Evolutionary conservation across 2,329 filamentous ascomycete species (phyloP), one percentile per base, ranked within the genome.

Genomic region (Pyrenophora tritici-repentis): DNA sequence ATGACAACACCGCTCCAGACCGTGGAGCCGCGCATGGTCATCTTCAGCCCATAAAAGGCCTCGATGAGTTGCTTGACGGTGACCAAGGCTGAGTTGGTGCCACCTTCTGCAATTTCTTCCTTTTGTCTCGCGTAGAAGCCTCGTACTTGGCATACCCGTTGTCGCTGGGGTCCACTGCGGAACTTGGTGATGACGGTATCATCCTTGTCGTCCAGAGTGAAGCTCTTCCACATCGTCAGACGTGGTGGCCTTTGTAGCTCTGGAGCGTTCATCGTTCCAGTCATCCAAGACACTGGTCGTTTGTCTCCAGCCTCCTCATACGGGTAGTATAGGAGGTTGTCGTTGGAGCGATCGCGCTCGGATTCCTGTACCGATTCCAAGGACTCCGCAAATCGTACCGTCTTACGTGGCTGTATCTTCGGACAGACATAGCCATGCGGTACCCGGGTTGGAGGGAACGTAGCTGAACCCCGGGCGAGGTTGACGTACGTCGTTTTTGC

Each of bases 221-320:
- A 18, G 24, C 18, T 40, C 37, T 24, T 40, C 37, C 37, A 40
- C 37, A 26, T 29, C 26, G 26, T 40, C 7, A 9, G 13, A 26
- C 37, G 18, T 12, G 8, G 20, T 24, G 37, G 18, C 14, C 16
- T 22, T 18, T 26, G 37, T 9, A 40, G 37, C 14, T 13, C 24
- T 22, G 37, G 37, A 5, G 39, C 29, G 26, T 42, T 42, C 26
- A 42, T n/a, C 29, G 39, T 32, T 16, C 39, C 39, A 32, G 26
- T 42, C 14, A 26, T 42, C 39, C 39, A 42, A 42, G 39, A 32
- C 10, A 42, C 39, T 17, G 39, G 39, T 20, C 22, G 39, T 13
- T 16, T 18, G 6, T 14, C 33, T 13, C 18, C 37, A 42, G 6
- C 24, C 26, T 18, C 26, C 24, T 42, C 39, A n/a, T 31, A 18